These are phyloP conservation scores for Metroxylon sagu DNA, from an alignment of 176 grass and related monocot species.

Conservation along the genomic window DNA sequence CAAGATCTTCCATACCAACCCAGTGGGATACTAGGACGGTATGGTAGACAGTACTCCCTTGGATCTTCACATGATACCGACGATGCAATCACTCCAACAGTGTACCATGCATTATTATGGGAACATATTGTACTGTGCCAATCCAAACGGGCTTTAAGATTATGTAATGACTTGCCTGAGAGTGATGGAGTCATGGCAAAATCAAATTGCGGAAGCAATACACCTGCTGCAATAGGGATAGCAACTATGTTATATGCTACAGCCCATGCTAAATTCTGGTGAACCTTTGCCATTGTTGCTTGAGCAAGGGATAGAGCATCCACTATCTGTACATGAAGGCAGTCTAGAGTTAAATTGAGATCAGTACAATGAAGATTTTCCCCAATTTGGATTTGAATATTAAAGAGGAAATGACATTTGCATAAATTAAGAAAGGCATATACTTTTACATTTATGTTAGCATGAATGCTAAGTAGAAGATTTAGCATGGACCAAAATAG, in stretches of 20 bases:
- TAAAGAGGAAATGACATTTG: too few species aligned
- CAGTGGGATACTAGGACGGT: too few species aligned
- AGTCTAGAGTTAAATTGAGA: neutral
- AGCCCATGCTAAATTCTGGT: constrained; percentile 90
- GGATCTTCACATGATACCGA: too few species aligned
- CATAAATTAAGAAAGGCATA: too few species aligned
- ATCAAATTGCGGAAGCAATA: constrained; percentile 73
- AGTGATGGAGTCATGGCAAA: constrained; percentile 95
- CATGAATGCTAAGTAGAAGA: neutral
- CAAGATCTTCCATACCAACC: too few species aligned
- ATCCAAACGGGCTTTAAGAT: too few species aligned
- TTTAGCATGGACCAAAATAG: neutral
- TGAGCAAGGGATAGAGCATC: constrained; percentile 72
- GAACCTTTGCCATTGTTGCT: constrained; percentile 88
- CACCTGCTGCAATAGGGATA: constrained; percentile 62
- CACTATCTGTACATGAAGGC: constrained; percentile 36
- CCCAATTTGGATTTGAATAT: too few species aligned
- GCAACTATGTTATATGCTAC: constrained; percentile 83
- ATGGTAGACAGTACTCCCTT: too few species aligned
- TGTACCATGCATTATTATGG: too few species aligned
- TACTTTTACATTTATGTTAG: too few species aligned
- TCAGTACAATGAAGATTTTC: neutral
- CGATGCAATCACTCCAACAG: too few species aligned
- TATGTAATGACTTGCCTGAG: constrained; percentile 37
- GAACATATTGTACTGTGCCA: too few species aligned